phyloP scores from a whole-genome alignment of 2,329 filamentous ascomycete species.

The Beauveria medogensis region DNA sequence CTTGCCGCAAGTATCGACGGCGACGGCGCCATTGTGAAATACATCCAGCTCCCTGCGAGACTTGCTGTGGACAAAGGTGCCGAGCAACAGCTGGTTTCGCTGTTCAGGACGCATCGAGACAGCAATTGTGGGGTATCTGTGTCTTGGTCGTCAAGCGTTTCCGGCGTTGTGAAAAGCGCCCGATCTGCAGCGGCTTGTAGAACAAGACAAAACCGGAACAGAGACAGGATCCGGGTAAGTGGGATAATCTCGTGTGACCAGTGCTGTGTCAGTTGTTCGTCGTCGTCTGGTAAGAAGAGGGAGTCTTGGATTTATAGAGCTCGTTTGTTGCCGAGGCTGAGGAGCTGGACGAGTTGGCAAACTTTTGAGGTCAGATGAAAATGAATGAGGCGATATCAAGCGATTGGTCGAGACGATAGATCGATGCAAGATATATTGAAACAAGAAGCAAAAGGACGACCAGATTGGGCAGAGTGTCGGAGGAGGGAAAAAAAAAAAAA shows the following conservation, averaged over 20 bases:
- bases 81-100: conserved; percentile 40
- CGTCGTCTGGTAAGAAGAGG: background rate
- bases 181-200: background rate
- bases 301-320: background rate
- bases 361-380: background rate
- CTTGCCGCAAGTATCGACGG: conserved; percentile 39
- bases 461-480: no score
- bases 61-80: conserved; percentile 48
- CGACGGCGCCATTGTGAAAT: conserved; percentile 41
- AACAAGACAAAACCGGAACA: background rate
- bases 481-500: background rate
- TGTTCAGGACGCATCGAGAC: conserved; percentile 9
- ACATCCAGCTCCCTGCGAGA: conserved; percentile 40
- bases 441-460: background rate
- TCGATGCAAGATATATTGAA: background rate
- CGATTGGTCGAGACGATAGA: background rate
- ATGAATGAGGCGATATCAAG: background rate
- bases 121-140: background rate
- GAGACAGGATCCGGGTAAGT: background rate
- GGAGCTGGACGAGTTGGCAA: background rate
- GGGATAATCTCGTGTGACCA: background rate
- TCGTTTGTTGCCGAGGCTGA: no score
- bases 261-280: background rate
- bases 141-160: background rate
- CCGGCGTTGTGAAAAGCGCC: background rate